phyloP scores from a whole-genome alignment of 371 early-diverging fungal species.

The Apophysomyces trapeziformis region DNA sequence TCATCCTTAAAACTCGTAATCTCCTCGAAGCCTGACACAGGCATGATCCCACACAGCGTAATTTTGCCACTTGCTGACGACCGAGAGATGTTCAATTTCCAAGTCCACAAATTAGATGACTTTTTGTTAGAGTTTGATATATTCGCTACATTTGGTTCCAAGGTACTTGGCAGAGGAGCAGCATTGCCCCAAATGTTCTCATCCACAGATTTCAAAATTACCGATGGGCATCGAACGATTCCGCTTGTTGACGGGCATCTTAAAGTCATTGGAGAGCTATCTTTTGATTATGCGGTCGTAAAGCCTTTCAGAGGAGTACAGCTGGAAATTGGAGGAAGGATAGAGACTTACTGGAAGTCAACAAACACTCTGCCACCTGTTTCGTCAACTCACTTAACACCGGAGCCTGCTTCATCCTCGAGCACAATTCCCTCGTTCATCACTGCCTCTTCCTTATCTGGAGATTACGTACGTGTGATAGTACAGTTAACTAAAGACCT shows the following conservation, averaged over 20 bases:
- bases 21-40: slow-evolving; percentile 82
- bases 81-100: slow-evolving; percentile 80
- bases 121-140: slow-evolving; percentile 91
- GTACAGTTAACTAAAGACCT: slow-evolving; percentile 92
- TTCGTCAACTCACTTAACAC: slow-evolving; percentile 17
- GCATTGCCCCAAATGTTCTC: slow-evolving; percentile 77
- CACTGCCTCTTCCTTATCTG: slow-evolving; percentile 75
- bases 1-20: slow-evolving; percentile 63
- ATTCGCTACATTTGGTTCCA: slow-evolving; percentile 93
- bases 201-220: slow-evolving; percentile 35
- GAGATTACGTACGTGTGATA: slow-evolving; percentile 81
- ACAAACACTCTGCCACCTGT: slow-evolving; percentile 64
- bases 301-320: slow-evolving; percentile 86
- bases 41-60: slow-evolving; percentile 88
- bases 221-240: slow-evolving; percentile 52
- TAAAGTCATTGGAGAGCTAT: slow-evolving; percentile 87
- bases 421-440: slow-evolving; percentile 75
- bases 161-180: slow-evolving; percentile 88
- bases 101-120: slow-evolving; percentile 74
- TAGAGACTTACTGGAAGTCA: slow-evolving; percentile 98
- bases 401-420: slow-evolving; percentile 22
- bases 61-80: slow-evolving; percentile 89
- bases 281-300: slow-evolving; percentile 82
- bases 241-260: slow-evolving; percentile 90
- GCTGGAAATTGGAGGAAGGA: slow-evolving; percentile 89